These are phyloP conservation scores for Bipolaris zeicola DNA, from an alignment of 2,329 filamentous ascomycete species.

Conservation along the genomic window DNA sequence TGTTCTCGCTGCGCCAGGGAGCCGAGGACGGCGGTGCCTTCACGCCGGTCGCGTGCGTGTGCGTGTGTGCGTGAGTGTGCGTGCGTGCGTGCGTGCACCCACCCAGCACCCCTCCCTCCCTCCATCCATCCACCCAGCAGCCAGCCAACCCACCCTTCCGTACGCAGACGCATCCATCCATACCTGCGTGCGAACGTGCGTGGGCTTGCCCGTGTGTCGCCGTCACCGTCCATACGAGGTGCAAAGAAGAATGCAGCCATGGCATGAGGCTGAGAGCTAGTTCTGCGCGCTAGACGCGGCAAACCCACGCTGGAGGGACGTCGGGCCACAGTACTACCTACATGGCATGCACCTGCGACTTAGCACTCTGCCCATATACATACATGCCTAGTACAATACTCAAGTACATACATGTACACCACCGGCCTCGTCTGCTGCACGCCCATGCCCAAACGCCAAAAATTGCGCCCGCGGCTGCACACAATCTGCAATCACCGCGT, in stretches of 20 bases:
- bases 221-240: conserved; percentile 2
- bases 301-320: conserved; percentile 28
- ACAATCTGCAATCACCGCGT: neutral
- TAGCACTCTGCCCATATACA: too few relatives aligned
- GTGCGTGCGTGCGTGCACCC: neutral
- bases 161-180: neutral
- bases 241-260: conserved; percentile 33
- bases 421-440: too few relatives aligned
- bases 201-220: conserved; percentile 11
- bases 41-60: conserved; percentile 3
- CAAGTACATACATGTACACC: too few relatives aligned
- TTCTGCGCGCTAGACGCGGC: conserved; percentile 33
- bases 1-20: conserved; percentile 1
- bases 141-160: too few relatives aligned
- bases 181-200: neutral
- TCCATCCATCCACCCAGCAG: too few relatives aligned
- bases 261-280: conserved; percentile 41
- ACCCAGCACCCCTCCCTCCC: too few relatives aligned
- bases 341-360: too few relatives aligned
- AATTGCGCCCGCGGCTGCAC: neutral
- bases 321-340: neutral
- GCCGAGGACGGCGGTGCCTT: too few relatives aligned
- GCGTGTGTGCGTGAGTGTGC: neutral
- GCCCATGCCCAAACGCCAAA: neutral
- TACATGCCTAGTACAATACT: too few relatives aligned